Base-by-base conservation (phyloP, 1,139 yeast genomes). In the Kluyveromyces sp. region DNA sequence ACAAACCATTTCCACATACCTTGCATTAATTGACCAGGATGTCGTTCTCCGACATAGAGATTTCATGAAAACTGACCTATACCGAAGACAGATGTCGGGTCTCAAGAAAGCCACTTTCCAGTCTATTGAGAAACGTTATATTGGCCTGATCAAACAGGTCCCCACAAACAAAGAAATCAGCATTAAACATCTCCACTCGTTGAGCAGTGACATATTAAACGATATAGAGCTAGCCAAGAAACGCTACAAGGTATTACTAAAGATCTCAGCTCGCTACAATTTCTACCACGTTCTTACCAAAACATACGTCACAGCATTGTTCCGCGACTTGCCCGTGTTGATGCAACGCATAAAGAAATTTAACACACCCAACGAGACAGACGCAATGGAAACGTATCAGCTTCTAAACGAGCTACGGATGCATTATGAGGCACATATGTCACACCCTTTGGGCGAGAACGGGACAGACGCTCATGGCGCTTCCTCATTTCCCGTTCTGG, bases 111-210 rank as follows among this genome's bases (percentile, higher is more conserved):
- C 77, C 0, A 62, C 82, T 8, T 64, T 77, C 17, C 67, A 73
- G 16, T 70, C 77, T 0, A 73, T 87, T 1, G 86, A 80, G 49
- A 53, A 62, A 2, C 73, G 80, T 51, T 85, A 85, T 55, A 78
- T 80, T 13, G 73, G 73, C 8, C 60, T 79, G 17, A 66, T 84
- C 28, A 68, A 72, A 7, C 66, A 66, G n/a, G 65, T 83, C 18
- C 94, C 94, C 0, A 68, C 85, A 47, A 89, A 83, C 55, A 70
- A 72, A 45, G 69, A 81, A 0, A 64, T 83, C 15, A 76, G 69
- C 44, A 66, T 81, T 11, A 57, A 71, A 25, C 85, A 83, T 60
- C 71, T 84, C 4, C 69, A 78, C 38, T 74, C 77, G 40, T 70
- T 83, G 13, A 78, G 83, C 2, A 82, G 80, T 43, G 61, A 63